These are phyloP conservation scores for Leucosporidium yakuticum DNA, from an alignment of 768 basidiomycete species.

Conservation along the genomic window DNA sequence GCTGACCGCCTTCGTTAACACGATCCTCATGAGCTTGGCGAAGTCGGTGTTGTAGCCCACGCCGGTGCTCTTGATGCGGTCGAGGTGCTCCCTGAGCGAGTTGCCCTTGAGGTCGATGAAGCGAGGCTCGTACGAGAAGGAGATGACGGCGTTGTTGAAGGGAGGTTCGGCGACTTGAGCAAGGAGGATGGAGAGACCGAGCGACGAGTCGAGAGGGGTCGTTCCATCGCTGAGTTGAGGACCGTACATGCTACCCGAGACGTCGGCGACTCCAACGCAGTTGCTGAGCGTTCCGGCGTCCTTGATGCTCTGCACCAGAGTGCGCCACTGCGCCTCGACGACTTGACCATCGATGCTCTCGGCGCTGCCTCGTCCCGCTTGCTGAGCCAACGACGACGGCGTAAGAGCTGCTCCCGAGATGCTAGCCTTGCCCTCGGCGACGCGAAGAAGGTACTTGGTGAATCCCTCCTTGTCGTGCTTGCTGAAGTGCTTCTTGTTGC, in stretches of 20 bases:
- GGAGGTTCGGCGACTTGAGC: slow-evolving; percentile 60
- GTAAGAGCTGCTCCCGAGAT: slow-evolving; percentile 62
- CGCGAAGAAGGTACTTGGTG: slow-evolving; percentile 52
- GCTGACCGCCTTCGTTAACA: slow-evolving; percentile 58
- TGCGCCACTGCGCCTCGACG: slow-evolving; percentile 62
- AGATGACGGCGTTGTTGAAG: slow-evolving; percentile 62
- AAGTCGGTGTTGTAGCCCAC: slow-evolving; percentile 56
- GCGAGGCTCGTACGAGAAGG: slow-evolving; percentile 55
- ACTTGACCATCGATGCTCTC: slow-evolving; percentile 47
- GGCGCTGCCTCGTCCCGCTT: not conserved
- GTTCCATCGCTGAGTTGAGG: slow-evolving; percentile 31
- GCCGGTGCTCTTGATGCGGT: slow-evolving; percentile 47
- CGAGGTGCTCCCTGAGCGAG: slow-evolving; percentile 40
- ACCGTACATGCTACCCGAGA: slow-evolving; percentile 65
- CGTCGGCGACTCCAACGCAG: slow-evolving; percentile 64
- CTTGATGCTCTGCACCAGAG: slow-evolving; percentile 54
- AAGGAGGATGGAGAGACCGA: slow-evolving; percentile 62
- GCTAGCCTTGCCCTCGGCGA: slow-evolving; percentile 53
- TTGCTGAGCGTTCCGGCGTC: slow-evolving; percentile 57
- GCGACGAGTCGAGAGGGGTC: slow-evolving; percentile 56
- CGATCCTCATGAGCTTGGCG: slow-evolving; percentile 57
- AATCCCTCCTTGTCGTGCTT: slow-evolving; percentile 59
- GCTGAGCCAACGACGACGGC: slow-evolving; percentile 33
- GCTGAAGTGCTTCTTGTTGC: slow-evolving; percentile 54
- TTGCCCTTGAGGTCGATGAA: slow-evolving; percentile 47